Evolutionary conservation across 495 filamentous ascomycete genomes (phyloP).

Genomic region (Cudoniella acicularis): DNA sequence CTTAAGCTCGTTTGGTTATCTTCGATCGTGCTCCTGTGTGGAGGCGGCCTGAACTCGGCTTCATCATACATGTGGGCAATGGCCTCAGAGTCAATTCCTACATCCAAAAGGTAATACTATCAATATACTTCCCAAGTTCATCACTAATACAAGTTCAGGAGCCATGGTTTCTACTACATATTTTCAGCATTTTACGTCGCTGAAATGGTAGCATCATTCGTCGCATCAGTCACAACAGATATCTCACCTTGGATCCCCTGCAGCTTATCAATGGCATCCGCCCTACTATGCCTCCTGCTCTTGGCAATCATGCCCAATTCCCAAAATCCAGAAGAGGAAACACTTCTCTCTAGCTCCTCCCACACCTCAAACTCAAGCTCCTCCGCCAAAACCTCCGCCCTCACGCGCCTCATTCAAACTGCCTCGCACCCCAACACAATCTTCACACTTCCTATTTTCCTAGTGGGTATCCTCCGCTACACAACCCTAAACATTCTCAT

Average conservation of each 20-base stretch:
- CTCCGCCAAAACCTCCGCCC: neutral
- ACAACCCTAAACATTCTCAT: constrained; percentile 24
- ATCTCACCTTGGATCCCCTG: constrained; percentile 26
- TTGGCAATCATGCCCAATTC: constrained; percentile 12
- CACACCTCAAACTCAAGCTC: neutral
- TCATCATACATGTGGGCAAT: constrained; percentile 27
- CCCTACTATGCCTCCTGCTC: constrained; percentile 13
- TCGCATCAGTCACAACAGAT: constrained; percentile 19
- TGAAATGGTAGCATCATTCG: constrained; percentile 19
- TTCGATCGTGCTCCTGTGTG: constrained; percentile 20
- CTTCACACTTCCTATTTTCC: constrained; percentile 20
- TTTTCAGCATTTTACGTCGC: constrained; percentile 28
- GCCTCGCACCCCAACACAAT: constrained; percentile 7
- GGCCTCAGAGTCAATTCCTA: constrained; percentile 21
- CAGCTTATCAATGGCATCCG: constrained; percentile 13
- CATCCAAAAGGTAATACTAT: constrained; percentile 16
- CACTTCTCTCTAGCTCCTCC: neutral
- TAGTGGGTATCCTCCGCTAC: constrained; percentile 25
- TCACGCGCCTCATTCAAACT: neutral
- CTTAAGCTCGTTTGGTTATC: constrained; percentile 25
- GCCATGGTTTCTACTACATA: constrained; percentile 25
- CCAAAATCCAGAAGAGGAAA: neutral
- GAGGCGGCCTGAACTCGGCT: constrained; percentile 23
- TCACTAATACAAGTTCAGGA: constrained; percentile 6
- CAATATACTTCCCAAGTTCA: neutral